phyloP scores from a whole-genome alignment of 345 rosid species.

The Aurinia saxatilis region DNA sequence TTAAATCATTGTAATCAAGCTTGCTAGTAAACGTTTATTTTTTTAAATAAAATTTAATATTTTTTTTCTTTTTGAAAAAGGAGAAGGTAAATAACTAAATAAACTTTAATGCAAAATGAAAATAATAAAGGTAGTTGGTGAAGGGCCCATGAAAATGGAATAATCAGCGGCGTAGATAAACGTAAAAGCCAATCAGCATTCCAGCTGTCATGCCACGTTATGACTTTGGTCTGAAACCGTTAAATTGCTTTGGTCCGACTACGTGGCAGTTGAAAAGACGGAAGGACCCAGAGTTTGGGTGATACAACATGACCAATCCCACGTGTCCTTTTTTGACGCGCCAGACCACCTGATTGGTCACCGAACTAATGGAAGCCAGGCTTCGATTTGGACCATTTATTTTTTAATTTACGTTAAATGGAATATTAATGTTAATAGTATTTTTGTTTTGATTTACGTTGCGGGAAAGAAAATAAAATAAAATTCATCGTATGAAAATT shows the following conservation, averaged over 20 bases:
- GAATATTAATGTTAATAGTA: too few species aligned
- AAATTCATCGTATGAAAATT: too few species aligned
- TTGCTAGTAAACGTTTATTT: too few species aligned
- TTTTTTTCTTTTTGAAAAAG: too few species aligned
- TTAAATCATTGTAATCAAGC: too few species aligned
- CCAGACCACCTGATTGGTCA: conserved; percentile 16
- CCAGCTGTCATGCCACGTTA: conserved; percentile 24
- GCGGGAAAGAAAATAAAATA: too few species aligned
- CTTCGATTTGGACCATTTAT: too few species aligned
- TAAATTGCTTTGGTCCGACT: neutral
- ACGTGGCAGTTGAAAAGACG: conserved; percentile 16
- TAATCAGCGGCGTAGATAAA: conserved; percentile 25
- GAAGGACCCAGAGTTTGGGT: conserved; percentile 6
- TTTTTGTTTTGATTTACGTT: too few species aligned
- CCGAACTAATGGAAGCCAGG: too few species aligned
- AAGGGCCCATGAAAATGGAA: conserved; percentile 17
- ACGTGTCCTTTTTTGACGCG: conserved; percentile 9
- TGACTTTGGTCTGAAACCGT: neutral
- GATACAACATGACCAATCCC: conserved; percentile 13
- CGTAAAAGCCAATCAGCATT: conserved; percentile 25
- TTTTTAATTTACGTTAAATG: too few species aligned
- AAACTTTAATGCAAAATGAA: neutral
- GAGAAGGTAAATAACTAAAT: too few species aligned
- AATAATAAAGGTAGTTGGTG: conserved; percentile 5
- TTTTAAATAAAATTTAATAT: too few species aligned